Evolutionary conservation across 2,329 filamentous ascomycete species (phyloP), one percentile per base, ranked within the genome.

Genomic region (Fusarium dlaminii): DNA sequence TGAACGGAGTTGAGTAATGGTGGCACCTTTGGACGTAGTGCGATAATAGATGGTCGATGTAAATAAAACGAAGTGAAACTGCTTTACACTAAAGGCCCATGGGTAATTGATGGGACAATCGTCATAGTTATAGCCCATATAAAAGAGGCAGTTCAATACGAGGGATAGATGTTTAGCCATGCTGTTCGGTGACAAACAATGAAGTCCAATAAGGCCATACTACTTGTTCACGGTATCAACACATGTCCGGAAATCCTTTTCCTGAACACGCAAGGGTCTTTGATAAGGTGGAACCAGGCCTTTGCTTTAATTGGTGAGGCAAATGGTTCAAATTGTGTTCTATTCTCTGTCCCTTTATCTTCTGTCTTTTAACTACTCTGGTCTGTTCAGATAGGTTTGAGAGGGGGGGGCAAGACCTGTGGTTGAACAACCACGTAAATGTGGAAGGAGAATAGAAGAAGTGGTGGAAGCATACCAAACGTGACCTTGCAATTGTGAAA

Each of bases 61-160:
- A 40, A 40, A 40, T 22, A 8, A 40, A n/a, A 22, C 3, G 8
- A 40, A 22, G 22, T 40, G 13, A 40, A 8, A 9, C 22, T n/a
- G 20, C 1, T 14, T 8, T 14, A 14, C 22, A 22, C 20, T 22
- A 0, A 22, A 22, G 4, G 20, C 37, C 6, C 6, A 8, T 40
- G 4, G 7, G 37, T 8, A 8, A 40, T 22, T 22, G 20, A n/a
- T 22, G 13, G 39, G 20, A 40, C 3, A 0, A n/a, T n/a, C 1
- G 10, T 40, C 8, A 9, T n/a, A 40, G 4, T 40, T 40, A 40
- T 22, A 40, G 20, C 7, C 13, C 8, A 40, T 12, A 8, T 14
- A 22, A 5, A 9, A 14, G 12, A 40, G 20, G 8, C 37, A 22
- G 13, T 14, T 22, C 20, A 0, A 14, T 14, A 8, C 20, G 12